Conservation (phyloP, 1,139 yeast species). For the Debaryomyces subglobosus region DNA sequence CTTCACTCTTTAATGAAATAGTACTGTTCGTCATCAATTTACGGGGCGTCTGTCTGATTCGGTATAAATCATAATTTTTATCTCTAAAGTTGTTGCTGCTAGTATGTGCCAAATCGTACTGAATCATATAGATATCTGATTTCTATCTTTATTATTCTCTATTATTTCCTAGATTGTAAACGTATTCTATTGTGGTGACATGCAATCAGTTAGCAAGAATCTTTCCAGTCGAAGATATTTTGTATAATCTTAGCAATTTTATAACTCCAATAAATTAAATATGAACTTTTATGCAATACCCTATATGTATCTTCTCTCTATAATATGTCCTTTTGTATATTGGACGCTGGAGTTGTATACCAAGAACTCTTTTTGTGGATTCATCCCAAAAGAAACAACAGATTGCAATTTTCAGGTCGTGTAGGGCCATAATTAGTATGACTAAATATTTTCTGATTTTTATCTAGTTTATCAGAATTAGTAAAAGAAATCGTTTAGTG, state of each 20-base stretch:
- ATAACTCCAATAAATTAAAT: background rate
- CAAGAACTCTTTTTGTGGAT: constrained; percentile 4
- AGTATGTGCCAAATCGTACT: constrained; percentile 6
- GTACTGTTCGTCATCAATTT: background rate
- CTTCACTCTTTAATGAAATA: constrained; percentile 2
- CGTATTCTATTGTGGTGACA: constrained; percentile 1
- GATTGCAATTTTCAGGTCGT: constrained; percentile 5
- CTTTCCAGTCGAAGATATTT: background rate
- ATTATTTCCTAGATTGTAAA: background rate
- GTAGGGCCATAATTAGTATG: constrained; percentile 1
- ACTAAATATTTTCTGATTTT: background rate
- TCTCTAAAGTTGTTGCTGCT: background rate
- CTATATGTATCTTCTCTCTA: background rate
- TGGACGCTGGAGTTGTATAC: background rate
- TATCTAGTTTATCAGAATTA: background rate
- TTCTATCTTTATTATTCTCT: constrained; percentile 3
- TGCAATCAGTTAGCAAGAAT: constrained; percentile 4
- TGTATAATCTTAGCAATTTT: constrained; percentile 1
- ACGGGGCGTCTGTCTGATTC: background rate
- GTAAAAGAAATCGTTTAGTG: background rate
- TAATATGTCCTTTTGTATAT: background rate
- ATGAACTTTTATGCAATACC: background rate
- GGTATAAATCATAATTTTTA: constrained; percentile 3
- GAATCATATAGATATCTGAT: constrained; percentile 3
- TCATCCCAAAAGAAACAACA: constrained; percentile 3